Evolutionary conservation across 2,329 filamentous ascomycete species (phyloP), one percentile per base, ranked within the genome.

Genomic region (Paracoccidioides lutzii): DNA sequence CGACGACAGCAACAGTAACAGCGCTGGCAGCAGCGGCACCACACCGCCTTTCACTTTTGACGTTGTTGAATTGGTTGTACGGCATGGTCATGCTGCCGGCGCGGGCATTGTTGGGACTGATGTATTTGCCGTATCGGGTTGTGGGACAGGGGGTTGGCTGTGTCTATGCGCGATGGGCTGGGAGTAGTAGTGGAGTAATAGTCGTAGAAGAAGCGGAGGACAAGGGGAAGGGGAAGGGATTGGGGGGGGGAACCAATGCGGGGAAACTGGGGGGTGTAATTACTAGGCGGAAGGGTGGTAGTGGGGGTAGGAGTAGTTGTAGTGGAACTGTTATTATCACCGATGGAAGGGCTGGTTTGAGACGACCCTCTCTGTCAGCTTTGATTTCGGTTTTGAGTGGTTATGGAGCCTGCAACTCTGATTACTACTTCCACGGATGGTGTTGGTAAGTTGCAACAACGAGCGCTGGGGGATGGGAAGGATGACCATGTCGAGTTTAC

Each of bases 61-160:
- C 62, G 5, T 41, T 74, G n/a, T 42, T 71, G 4, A 67, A 73
- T 46, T 71, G 68, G 68, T 49, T 64, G 8, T 71, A 65, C 52
- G 65, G 66, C 1, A 62, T 61, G 28, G 56, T 73, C 10, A 61
- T 73, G 5, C 55, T 75, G 7, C 73, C 73, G 0, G 51, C 64
- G 4, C 71, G 71, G 51, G 56, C 68, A 9, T 59, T 61, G 30
- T 56, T 40, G 41, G 22, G 5, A 6, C 5, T 52, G 49, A 28
- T 14, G 5, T 5, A 28, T 30, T 14, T 52, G 49, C 49, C 49
- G 22, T 22, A 22, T 52, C 49, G 49, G 4, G n/a, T 42, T 9
- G 38, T 12, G 41, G 37, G 49, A 37, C 41, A 37, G 49, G 22
- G 49, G 9, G 10, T 38, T n/a, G 5, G 28, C 12, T 52, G 37